A percentile compares a stretch with the other conserved stretches of the same genome.
Evolutionary conservation across 2,329 filamentous ascomycete species (phyloP).

Genomic region (Hymenoscyphus linearis): DNA sequence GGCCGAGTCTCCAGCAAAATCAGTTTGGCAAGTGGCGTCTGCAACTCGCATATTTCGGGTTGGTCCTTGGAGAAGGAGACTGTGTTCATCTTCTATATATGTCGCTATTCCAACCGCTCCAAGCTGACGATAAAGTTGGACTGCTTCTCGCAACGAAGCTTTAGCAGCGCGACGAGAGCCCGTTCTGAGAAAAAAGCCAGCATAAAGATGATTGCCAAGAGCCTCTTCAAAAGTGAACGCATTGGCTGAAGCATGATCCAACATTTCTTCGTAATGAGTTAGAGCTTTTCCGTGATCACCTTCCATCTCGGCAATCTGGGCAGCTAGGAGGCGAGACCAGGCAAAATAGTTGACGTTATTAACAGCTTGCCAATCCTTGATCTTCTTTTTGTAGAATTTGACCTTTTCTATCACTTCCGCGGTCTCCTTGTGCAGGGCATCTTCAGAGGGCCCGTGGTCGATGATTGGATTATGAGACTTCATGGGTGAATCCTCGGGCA

Average conservation of each 20-base stretch:
- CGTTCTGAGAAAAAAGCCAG: constrained; percentile 61
- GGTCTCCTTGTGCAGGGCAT: constrained; percentile 39
- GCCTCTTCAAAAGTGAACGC: constrained; percentile 67
- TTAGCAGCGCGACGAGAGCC: constrained; percentile 63
- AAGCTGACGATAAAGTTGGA: constrained; percentile 62
- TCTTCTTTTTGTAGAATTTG: constrained; percentile 50
- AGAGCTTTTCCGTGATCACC: constrained; percentile 54
- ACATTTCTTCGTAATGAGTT: constrained; percentile 60
- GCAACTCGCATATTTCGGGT: constrained; percentile 51
- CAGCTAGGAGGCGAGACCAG: constrained; percentile 64
- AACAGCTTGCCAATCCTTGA: constrained; percentile 58
- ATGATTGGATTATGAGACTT: constrained; percentile 19
- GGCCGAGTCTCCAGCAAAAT: constrained; percentile 55
- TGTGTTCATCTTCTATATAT: constrained; percentile 63
- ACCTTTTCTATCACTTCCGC: constrained; percentile 49
- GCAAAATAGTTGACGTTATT: constrained; percentile 66
- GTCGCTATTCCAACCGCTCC: constrained; percentile 65
- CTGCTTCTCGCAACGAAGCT: constrained; percentile 61
- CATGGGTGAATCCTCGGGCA: constrained; percentile 34
- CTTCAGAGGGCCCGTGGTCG: constrained; percentile 27
- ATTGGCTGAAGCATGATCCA: constrained; percentile 67
- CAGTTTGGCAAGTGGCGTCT: constrained; percentile 66
- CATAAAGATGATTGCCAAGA: constrained; percentile 68
- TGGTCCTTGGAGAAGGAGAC: constrained; percentile 59
- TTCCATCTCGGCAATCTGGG: constrained; percentile 61